Evolutionary conservation across 768 basidiomycete species (phyloP).

Genomic region (Lyophyllum semitale): DNA sequence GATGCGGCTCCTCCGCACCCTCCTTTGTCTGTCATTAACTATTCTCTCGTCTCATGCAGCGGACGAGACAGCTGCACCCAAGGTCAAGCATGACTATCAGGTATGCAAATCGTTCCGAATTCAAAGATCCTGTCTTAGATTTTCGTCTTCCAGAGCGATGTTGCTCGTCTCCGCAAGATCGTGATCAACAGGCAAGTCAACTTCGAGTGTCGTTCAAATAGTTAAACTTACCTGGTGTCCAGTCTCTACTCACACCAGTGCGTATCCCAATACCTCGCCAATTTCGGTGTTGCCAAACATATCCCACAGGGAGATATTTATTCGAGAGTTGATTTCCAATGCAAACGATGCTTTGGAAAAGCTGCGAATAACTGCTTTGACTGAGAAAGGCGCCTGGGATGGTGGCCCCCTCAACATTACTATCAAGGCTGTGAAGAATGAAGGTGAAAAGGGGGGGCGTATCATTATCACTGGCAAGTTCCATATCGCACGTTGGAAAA

Average conservation of each 20-base stretch:
- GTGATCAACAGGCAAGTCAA: slow-evolving; percentile 79
- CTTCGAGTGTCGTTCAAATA: background rate
- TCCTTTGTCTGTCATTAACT: slow-evolving; percentile 47
- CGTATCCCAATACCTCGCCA: slow-evolving; percentile 14
- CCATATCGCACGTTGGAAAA: background rate
- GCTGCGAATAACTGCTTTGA: slow-evolving; percentile 81
- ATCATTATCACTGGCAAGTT: slow-evolving; percentile 72
- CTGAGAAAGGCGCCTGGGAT: slow-evolving; percentile 70
- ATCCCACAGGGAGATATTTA: slow-evolving; percentile 68
- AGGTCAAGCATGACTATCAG: slow-evolving; percentile 73
- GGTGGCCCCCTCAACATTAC: slow-evolving; percentile 86
- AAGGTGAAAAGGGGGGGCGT: slow-evolving; percentile 68
- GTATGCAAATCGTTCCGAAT: slow-evolving; percentile 33
- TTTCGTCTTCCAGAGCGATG: slow-evolving; percentile 70
- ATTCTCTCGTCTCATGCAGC: slow-evolving; percentile 48
- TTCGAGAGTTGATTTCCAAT: slow-evolving; percentile 91
- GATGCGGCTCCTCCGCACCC: slow-evolving; percentile 62
- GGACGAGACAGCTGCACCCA: slow-evolving; percentile 46
- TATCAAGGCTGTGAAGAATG: slow-evolving; percentile 71
- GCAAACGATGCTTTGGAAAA: slow-evolving; percentile 98
- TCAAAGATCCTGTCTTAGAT: background rate
- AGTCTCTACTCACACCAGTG: slow-evolving; percentile 86
- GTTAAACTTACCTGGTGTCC: slow-evolving; percentile 9
- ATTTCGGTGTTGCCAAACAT: slow-evolving; percentile 4
- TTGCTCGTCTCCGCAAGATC: slow-evolving; percentile 88